These are phyloP conservation scores for Sesbania bispinosa DNA, from an alignment of 306 rosid genomes.

Conservation along the genomic window DNA sequence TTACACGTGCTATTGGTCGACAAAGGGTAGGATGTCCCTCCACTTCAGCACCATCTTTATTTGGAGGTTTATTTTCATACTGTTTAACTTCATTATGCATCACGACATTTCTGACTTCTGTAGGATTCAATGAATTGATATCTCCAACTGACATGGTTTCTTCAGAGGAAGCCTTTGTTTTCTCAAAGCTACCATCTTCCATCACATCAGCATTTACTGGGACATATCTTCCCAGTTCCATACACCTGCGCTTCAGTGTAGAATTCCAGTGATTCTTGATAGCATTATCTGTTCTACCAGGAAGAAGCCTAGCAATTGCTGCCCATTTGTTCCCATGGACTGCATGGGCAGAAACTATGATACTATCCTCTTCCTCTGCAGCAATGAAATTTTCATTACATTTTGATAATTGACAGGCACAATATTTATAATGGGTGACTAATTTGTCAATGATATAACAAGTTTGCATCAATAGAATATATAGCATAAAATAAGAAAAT, in stretches of 20 bases:
- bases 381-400: constrained; percentile 14
- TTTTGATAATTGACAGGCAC: neutral
- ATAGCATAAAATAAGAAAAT: neutral
- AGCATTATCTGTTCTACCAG: constrained; percentile 78
- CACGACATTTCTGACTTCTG: constrained; percentile 32
- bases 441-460: constrained; percentile 4
- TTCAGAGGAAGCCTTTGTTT: constrained; percentile 66
- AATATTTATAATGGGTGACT: neutral
- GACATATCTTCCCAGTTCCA: constrained; percentile 34
- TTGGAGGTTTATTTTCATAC: constrained; percentile 22
- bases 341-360: constrained; percentile 67
- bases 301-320: constrained; percentile 71
- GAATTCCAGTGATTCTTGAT: constrained; percentile 87
- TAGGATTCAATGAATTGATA: constrained; percentile 33
- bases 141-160: constrained; percentile 51
- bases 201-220: constrained; percentile 12
- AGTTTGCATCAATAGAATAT: neutral
- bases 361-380: constrained; percentile 69
- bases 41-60: constrained; percentile 24
- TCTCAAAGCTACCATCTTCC: constrained; percentile 43
- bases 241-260: constrained; percentile 58
- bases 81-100: constrained; percentile 27
- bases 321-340: constrained; percentile 85
- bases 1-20: constrained; percentile 51
- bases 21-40: constrained; percentile 36